Percentiles rank a stretch among this genome's conserved stretches.
Conservation (phyloP, 345 rosid species). For the Combretum micranthum region DNA sequence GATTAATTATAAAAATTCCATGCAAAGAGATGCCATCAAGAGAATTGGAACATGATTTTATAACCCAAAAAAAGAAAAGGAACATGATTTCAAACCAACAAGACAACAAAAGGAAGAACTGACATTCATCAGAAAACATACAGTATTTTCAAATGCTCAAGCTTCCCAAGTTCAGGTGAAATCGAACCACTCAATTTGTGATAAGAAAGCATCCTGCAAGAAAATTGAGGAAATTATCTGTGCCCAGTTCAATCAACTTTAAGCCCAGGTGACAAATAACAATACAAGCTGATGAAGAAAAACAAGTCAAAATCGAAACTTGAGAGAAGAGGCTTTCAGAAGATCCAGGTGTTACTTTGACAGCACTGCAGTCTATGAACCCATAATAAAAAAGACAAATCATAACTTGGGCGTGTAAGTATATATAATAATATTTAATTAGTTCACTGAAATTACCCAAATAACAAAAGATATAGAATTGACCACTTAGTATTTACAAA, state of each 20-base stretch:
- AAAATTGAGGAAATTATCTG: not conserved
- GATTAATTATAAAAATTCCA: constrained; percentile 17
- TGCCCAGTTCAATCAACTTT: not conserved
- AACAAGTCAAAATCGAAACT: not conserved
- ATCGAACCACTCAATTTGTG: constrained; percentile 76
- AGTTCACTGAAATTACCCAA: no score
- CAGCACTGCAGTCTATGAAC: no score
- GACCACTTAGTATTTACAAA: no score
- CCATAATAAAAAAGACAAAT: no score
- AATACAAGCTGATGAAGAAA: not conserved
- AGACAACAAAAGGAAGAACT: constrained; percentile 4
- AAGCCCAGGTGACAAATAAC: constrained; percentile 4
- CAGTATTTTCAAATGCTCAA: constrained; percentile 64
- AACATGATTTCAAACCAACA: not conserved
- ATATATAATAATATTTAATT: no score
- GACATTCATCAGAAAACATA: constrained; percentile 31
- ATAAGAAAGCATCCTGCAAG: constrained; percentile 68
- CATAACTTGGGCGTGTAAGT: no score
- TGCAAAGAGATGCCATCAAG: constrained; percentile 5
- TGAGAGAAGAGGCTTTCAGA: not conserved
- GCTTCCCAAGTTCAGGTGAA: constrained; percentile 80
- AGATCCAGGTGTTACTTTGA: no score
- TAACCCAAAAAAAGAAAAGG: no score
- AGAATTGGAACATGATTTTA: not conserved
- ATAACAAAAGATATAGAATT: no score